These are phyloP conservation scores for Dalbergia cochinchinensis DNA, from an alignment of 306 rosid species.

Conservation along the genomic window DNA sequence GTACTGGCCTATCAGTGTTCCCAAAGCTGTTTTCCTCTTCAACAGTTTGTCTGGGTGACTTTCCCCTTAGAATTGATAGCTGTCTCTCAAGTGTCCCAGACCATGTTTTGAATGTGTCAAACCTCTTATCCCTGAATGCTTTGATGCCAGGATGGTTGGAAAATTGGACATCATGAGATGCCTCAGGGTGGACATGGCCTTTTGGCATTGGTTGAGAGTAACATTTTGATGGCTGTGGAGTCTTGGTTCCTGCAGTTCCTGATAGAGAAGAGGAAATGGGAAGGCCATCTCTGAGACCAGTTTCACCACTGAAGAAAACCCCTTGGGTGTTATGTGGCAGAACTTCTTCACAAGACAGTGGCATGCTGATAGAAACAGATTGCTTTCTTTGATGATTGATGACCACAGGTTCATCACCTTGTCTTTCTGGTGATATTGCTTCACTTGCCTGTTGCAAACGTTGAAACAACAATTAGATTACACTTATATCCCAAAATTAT, in stretches of 20 bases:
- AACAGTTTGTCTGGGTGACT: conserved; percentile 38
- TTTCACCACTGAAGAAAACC: conserved; percentile 58
- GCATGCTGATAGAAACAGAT: conserved; percentile 85
- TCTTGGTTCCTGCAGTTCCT: conserved; percentile 13
- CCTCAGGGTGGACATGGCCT: conserved; percentile 35
- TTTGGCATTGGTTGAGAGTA: conserved; percentile 82
- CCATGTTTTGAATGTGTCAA: conserved; percentile 84
- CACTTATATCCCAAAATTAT: not conserved
- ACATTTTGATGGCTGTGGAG: conserved; percentile 52
- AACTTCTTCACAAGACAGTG: conserved; percentile 56
- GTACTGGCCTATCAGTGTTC: conserved; percentile 51
- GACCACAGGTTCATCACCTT: conserved; percentile 41
- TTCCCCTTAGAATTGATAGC: conserved; percentile 69
- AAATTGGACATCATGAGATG: not conserved
- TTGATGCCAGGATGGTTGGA: conserved; percentile 49
- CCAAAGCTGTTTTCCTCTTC: conserved; percentile 42
- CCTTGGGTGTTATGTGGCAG: conserved; percentile 43
- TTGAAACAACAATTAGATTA: conserved; percentile 7
- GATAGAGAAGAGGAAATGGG: conserved; percentile 22
- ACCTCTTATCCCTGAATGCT: conserved; percentile 64
- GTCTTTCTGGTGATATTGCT: conserved; percentile 37
- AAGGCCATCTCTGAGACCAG: conserved; percentile 35
- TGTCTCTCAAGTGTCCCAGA: conserved; percentile 83
- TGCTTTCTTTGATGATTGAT: conserved; percentile 60
- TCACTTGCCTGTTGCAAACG: conserved; percentile 56